Base-by-base conservation (phyloP, 73 alveolate species). In the Paramecium caudatum region DNA sequence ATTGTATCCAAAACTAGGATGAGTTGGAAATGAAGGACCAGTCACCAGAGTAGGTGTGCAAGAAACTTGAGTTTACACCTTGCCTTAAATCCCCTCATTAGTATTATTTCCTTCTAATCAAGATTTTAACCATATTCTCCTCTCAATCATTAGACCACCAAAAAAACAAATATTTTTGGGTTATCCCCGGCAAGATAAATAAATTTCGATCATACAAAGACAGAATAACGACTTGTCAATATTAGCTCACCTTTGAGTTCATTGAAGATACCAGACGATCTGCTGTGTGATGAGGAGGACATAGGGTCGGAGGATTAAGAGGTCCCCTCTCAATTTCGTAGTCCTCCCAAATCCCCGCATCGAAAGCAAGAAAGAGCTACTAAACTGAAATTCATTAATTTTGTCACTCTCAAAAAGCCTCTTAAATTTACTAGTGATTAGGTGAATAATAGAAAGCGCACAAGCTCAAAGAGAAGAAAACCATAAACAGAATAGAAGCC, bases 71-170 rank as follows among this genome's bases (percentile, higher is more conserved):
- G 45, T 74, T 74, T 43, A 41, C 88, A 2, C 88, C 88, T 9
- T 74, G 47, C 45, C 32, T 27, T 17, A 45, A 74, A 47, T 45
- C 62, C 15, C 68, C 62, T n/a, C 36, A 74, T 41, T 39, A 74
- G 68, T 37, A 74, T n/a, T 39, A 45, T 16, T 19, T 41, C 43
- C 36, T 17, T 27, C 32, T 41, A 8, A 27, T 65, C 61, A 17
- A 65, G 83, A 65, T 65, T 65, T 15, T 16, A 65, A 36, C 83
- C 83, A 12, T 65, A 65, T 36, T 65, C 88, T 5, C 88, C 88
- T 19, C 10, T 34, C 10, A 68, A 74, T 74, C 62, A 36, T 39
- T 39, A 74, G 43, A 74, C 88, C 16, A 21, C 62, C 0, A 74
- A 74, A 45, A 74, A 74, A 15, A 68, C 88, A 5, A 37, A 37